Conservation (phyloP, 1,139 yeast species). For the Saccharomyces hybrid region DNA sequence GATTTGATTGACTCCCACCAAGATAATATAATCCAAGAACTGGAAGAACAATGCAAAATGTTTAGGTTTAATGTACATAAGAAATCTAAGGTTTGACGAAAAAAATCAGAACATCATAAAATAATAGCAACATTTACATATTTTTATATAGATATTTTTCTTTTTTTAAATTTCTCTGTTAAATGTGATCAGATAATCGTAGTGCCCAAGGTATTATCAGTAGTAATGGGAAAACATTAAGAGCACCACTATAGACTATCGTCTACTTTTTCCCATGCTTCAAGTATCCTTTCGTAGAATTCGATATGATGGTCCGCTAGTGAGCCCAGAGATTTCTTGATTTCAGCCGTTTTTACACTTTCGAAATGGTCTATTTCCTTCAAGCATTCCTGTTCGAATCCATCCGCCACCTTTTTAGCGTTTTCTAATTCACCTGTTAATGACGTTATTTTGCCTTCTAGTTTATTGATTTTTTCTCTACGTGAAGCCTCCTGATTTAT, state of each 20-base stretch:
- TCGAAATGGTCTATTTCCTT: slow-evolving; percentile 81
- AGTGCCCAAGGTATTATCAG: too few species aligned
- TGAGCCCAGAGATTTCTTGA: slow-evolving; percentile 59
- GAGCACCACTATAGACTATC: slow-evolving; percentile 16
- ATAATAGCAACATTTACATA: too few species aligned
- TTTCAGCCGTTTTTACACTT: slow-evolving; percentile 66
- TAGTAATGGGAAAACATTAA: slow-evolving; percentile 1
- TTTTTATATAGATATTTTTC: too few species aligned
- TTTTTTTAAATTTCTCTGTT: too few species aligned
- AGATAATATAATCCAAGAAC: slow-evolving; percentile 18
- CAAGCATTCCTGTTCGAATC: slow-evolving; percentile 55
- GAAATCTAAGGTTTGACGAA: background rate
- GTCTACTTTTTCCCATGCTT: slow-evolving; percentile 64
- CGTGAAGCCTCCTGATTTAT: slow-evolving; percentile 51
- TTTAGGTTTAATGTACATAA: slow-evolving; percentile 4
- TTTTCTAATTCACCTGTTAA: slow-evolving; percentile 56
- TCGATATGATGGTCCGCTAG: slow-evolving; percentile 71
- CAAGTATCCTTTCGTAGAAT: slow-evolving; percentile 62
- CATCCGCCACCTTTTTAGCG: slow-evolving; percentile 65
- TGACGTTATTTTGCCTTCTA: slow-evolving; percentile 50
- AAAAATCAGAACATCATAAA: background rate
- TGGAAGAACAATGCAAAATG: slow-evolving; percentile 9
- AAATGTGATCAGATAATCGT: too few species aligned
- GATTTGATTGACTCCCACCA: slow-evolving; percentile 21
- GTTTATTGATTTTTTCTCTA: slow-evolving; percentile 43